Conservation (phyloP, 768 basidiomycete genomes). For the Russula vinacea region DNA sequence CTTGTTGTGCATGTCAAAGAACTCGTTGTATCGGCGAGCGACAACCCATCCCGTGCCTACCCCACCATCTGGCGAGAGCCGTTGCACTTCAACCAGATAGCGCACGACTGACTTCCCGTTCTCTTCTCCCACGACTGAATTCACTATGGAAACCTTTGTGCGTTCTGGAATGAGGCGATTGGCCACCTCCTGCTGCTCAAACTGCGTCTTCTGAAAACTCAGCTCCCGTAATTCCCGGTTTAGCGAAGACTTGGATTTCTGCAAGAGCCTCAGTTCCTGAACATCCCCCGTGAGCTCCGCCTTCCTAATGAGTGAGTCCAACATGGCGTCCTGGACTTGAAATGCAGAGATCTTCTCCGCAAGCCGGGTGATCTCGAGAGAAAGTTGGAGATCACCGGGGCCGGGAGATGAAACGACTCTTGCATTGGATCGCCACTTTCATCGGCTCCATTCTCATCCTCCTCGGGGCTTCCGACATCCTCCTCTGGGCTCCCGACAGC, state of each 20-base stretch:
- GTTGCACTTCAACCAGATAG: slow-evolving; percentile 90
- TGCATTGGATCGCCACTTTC: slow-evolving; percentile 43
- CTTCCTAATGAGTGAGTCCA: slow-evolving; percentile 87
- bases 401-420: slow-evolving; percentile 72
- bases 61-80: slow-evolving; percentile 72
- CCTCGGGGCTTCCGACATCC: slow-evolving; percentile 45
- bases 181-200: slow-evolving; percentile 90
- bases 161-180: slow-evolving; percentile 81
- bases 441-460: slow-evolving; percentile 42
- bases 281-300: slow-evolving; percentile 91
- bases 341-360: slow-evolving; percentile 71
- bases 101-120: slow-evolving; percentile 87
- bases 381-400: slow-evolving; percentile 86
- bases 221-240: slow-evolving; percentile 79
- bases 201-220: slow-evolving; percentile 87
- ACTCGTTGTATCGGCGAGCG: slow-evolving; percentile 92
- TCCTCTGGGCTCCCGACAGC: slow-evolving; percentile 46
- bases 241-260: slow-evolving; percentile 78
- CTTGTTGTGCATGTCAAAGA: slow-evolving; percentile 82
- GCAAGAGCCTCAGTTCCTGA: slow-evolving; percentile 79
- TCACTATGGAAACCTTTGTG: slow-evolving; percentile 82
- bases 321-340: slow-evolving; percentile 75
- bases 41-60: slow-evolving; percentile 90
- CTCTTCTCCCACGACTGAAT: slow-evolving; percentile 76
- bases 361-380: slow-evolving; percentile 80